Conservation (phyloP, 768 basidiomycete genomes). For the Kwoniella europaea region DNA sequence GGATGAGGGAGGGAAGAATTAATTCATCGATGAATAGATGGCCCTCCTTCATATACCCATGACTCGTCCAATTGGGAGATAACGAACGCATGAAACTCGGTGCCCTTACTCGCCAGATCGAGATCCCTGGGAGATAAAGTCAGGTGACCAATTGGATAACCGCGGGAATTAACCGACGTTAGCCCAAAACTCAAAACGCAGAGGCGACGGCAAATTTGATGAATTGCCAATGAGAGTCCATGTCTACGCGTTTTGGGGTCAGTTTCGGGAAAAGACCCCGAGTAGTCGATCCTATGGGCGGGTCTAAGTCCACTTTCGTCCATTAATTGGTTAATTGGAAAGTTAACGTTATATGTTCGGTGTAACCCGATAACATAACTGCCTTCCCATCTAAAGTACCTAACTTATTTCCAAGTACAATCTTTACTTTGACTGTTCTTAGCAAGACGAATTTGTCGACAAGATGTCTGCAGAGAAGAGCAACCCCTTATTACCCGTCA, state of each 20-base stretch:
- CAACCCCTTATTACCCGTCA: constrained; percentile 31
- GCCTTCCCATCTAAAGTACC: neutral
- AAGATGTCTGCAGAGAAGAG: neutral
- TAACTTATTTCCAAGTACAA: neutral
- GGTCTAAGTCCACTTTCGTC: neutral
- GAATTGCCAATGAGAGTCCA: neutral
- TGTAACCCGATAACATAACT: neutral
- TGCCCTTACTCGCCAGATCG: too few relatives aligned
- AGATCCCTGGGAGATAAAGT: neutral
- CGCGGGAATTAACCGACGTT: neutral
- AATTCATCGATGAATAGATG: neutral
- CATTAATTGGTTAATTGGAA: neutral
- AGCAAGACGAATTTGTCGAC: neutral
- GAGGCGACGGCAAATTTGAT: neutral
- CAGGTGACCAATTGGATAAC: neutral
- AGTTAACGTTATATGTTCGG: constrained; percentile 1
- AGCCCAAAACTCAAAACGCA: neutral
- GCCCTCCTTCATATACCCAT: neutral
- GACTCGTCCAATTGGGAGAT: neutral
- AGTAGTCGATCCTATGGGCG: too few relatives aligned
- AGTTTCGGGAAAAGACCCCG: too few relatives aligned
- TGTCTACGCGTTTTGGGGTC: neutral
- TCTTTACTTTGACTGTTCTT: neutral
- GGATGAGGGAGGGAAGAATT: neutral
- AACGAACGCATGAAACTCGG: neutral